phyloP scores from a whole-genome alignment of 2,329 filamentous ascomycete genomes.

The Thermothelomyces thermophilus region DNA sequence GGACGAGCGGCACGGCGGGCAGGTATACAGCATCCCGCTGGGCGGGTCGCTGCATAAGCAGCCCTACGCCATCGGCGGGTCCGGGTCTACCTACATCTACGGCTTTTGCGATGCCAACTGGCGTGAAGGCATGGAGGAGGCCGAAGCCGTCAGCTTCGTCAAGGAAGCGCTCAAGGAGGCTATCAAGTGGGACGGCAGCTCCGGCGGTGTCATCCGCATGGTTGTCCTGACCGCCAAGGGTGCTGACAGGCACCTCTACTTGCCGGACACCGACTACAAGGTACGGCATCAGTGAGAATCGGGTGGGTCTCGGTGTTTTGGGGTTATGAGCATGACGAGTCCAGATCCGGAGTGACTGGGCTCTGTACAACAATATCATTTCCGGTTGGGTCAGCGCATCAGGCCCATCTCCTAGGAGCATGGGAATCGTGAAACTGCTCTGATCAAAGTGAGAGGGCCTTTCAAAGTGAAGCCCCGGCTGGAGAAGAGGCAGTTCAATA shows the following conservation, averaged over 20 bases:
- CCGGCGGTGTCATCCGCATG: conserved; percentile 95
- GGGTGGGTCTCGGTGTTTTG: not conserved
- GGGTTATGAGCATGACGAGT: not conserved
- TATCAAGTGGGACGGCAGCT: conserved; percentile 99
- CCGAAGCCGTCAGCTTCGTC: conserved; percentile 85
- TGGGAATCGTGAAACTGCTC: no score
- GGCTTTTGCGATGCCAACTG: conserved; percentile 97
- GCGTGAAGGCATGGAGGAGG: conserved; percentile 89
- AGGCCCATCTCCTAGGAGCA: not conserved
- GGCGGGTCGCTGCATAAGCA: conserved; percentile 98
- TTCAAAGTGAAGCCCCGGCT: no score
- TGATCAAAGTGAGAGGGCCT: no score
- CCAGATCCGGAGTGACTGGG: not conserved
- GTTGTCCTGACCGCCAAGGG: conserved; percentile 88
- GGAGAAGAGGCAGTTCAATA: no score
- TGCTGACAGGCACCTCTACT: conserved; percentile 86
- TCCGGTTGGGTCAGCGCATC: not conserved
- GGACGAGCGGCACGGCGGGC: conserved; percentile 88
- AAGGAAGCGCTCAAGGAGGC: conserved; percentile 87
- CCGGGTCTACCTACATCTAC: conserved; percentile 98
- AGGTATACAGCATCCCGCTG: conserved; percentile 95
- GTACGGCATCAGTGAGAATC: conserved; percentile 55
- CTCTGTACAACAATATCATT: conserved; percentile 6
- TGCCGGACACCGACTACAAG: conserved; percentile 85
- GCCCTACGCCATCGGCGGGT: conserved; percentile 89